These are phyloP conservation scores for Austroboletus sp. DNA, from an alignment of 1,284 basidiomycete genomes.

Conservation along the genomic window DNA sequence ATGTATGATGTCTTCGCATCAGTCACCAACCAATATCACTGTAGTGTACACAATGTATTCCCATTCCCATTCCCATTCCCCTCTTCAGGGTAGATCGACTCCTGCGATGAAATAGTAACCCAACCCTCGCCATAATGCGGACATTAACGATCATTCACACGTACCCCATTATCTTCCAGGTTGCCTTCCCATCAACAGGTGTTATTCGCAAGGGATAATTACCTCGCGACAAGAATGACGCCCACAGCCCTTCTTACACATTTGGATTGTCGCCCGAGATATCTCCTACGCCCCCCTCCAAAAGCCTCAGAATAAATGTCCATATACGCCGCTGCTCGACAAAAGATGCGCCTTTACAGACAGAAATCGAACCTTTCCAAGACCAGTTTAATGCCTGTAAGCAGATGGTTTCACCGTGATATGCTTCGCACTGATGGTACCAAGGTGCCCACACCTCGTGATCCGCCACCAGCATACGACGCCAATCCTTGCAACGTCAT, in stretches of 20 bases:
- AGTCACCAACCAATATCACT: neutral
- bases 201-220: slow-evolving; percentile 1
- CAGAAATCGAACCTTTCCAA: neutral
- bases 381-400: slow-evolving; percentile 8
- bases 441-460: neutral
- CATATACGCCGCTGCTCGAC: slow-evolving; percentile 2
- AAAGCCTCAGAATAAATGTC: slow-evolving; percentile 10
- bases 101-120: neutral
- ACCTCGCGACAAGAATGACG: slow-evolving; percentile 8
- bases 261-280: neutral
- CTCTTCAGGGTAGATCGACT: slow-evolving; percentile 6
- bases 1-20: neutral
- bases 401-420: neutral
- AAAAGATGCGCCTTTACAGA: slow-evolving; percentile 5
- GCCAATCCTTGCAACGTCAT: slow-evolving; percentile 19
- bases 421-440: slow-evolving; percentile 3
- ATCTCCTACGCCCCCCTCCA: neutral
- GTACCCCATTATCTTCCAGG: neutral
- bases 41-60: slow-evolving; percentile 1
- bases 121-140: slow-evolving; percentile 5
- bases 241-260: slow-evolving; percentile 16
- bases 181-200: slow-evolving; percentile 5
- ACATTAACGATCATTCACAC: slow-evolving; percentile 11
- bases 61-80: slow-evolving; percentile 2
- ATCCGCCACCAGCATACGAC: slow-evolving; percentile 16